Base-by-base conservation (phyloP, 192 early-diverging fungal genomes). In the Haplosporangium gracile region DNA sequence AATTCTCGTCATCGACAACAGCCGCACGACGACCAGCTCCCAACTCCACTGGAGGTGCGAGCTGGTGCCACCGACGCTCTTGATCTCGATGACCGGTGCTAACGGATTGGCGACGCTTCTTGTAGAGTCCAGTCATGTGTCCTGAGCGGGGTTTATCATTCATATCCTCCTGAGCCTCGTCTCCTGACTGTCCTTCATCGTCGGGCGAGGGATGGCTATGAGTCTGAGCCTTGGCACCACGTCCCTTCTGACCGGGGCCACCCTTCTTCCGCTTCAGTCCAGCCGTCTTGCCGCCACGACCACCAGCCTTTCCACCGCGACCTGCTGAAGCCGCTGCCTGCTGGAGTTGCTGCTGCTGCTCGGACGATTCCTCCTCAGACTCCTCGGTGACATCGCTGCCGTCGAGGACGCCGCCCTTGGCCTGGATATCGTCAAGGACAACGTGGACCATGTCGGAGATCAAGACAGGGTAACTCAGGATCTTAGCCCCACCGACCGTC, bases 361-460 rank as follows among this genome's bases (percentile, higher is more conserved):
- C 32, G 11, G 69, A 20, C 4, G 51, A 43, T 34, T 75, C 63
- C 22, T 79, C 83, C 51, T 76, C 70, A 20, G 73, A 65, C 7
- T 76, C 74, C 29, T 79, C 77, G 4, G 73, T 75, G 36, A 43
- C 42, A 10, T 79, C 77, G 34, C 72, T 79, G 45, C 77, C 78
- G 13, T 79, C 78, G 32, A 75, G 43, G 15, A 60, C 43, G 6
- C 32, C 78, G 13, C 77, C 73, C 53, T 85, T 85, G 36, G 83
- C 74, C 70, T 75, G 72, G 9, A 78, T 38, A 13, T 85, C 77
- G 18, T 84, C 83, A 4, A 85, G 39, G 16, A 74, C 80, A 5
- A 42, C 40, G 22, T 86, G 79, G 11, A 86, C 72, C 75, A 86
- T 74, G 57, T 86, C 84, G 0, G 84, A 86, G 32, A 86, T 76